Percentiles rank a stretch among this genome's conserved stretches.
These are phyloP conservation scores for Venturia carpophila DNA, from an alignment of 2,329 filamentous ascomycete species.

Conservation along the genomic window DNA sequence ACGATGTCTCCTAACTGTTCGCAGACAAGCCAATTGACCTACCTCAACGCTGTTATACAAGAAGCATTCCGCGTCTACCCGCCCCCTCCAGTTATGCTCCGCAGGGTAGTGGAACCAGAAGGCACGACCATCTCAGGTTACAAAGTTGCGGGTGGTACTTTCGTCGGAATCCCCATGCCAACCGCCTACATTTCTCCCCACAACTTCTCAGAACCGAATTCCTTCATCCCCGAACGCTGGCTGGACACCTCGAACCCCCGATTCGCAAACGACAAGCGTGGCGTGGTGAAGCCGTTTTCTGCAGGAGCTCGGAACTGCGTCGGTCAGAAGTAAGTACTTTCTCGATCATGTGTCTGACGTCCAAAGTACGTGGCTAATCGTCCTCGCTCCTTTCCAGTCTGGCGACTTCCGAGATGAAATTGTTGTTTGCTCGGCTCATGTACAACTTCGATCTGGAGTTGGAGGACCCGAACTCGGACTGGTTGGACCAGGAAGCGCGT, in stretches of 20 bases:
- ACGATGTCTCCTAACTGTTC: not conserved
- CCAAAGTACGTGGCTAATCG: too few species aligned
- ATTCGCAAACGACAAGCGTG: constrained; percentile 14
- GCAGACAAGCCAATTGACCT: constrained; percentile 14
- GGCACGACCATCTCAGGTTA: not conserved
- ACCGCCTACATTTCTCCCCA: not conserved
- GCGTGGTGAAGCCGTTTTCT: constrained; percentile 16
- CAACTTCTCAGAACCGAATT: constrained; percentile 11
- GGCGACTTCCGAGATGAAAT: constrained; percentile 16
- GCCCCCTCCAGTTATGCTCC: constrained; percentile 22
- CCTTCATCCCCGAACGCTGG: constrained; percentile 18
- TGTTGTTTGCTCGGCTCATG: constrained; percentile 4
- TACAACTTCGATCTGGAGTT: not conserved
- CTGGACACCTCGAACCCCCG: not conserved
- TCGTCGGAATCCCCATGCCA: not conserved
- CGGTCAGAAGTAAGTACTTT: constrained; percentile 8
- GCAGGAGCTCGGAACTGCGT: constrained; percentile 19
- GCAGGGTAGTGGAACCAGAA: constrained; percentile 24
- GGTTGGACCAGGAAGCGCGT: not conserved
- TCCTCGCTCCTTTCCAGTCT: not conserved
- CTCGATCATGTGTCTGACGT: too few species aligned
- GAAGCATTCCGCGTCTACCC: constrained; percentile 21
- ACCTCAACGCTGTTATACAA: constrained; percentile 23
- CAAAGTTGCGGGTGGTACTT: not conserved
- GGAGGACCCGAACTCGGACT: not conserved